A percentile compares a stretch with the other conserved stretches of the same genome.
Conservation (phyloP, 768 basidiomycete species). For the Mycena polygramma region DNA sequence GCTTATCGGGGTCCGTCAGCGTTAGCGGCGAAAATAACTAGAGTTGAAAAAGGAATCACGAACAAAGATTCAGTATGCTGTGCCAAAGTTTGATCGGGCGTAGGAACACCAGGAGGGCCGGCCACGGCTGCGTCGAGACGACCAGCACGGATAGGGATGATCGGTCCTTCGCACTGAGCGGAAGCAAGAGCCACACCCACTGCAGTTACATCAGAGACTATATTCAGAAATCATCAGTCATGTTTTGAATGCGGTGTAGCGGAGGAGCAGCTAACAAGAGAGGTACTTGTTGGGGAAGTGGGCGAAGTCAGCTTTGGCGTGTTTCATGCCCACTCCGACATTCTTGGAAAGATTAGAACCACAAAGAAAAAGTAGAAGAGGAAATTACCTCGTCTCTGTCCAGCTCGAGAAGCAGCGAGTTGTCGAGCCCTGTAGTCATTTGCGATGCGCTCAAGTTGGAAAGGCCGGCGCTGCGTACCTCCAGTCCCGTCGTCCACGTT, state of each 20-base stretch:
- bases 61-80: constrained; percentile 31
- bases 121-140: constrained; percentile 23
- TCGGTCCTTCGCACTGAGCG: constrained; percentile 26
- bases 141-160: constrained; percentile 29
- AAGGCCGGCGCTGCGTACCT: constrained; percentile 19
- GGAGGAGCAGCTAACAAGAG: constrained; percentile 18
- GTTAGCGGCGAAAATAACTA: constrained; percentile 16
- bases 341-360: constrained; percentile 21
- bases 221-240: constrained; percentile 8
- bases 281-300: constrained; percentile 33
- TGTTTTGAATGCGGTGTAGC: background rate
- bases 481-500: constrained; percentile 27
- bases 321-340: constrained; percentile 26
- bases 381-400: constrained; percentile 23
- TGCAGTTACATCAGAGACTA: constrained; percentile 30
- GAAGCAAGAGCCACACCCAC: constrained; percentile 30
- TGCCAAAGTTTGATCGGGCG: constrained; percentile 21
- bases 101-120: constrained; percentile 27
- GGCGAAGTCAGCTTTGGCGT: constrained; percentile 23
- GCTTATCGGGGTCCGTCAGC: constrained; percentile 15
- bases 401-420: constrained; percentile 27
- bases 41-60: constrained; percentile 9
- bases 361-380: constrained; percentile 7
- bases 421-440: constrained; percentile 26
- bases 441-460: constrained; percentile 12